These are phyloP conservation scores for Syzygium aromaticum DNA, from an alignment of 345 rosid genomes.

Conservation along the genomic window DNA sequence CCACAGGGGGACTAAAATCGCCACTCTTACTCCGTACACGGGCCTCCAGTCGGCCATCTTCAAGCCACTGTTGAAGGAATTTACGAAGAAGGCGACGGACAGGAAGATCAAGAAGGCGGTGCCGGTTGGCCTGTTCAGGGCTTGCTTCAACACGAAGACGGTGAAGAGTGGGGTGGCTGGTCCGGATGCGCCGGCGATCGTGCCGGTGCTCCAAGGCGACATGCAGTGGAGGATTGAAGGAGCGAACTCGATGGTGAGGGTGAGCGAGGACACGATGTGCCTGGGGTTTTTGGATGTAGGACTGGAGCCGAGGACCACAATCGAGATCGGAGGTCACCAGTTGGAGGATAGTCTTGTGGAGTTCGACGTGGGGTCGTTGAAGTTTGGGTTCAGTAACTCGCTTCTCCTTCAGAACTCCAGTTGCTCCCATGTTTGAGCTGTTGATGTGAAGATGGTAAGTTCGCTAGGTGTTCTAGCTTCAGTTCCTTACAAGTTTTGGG, in stretches of 20 bases:
- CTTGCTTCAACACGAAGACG: conserved; percentile 3
- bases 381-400: conserved; percentile 27
- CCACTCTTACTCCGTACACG: conserved; percentile 22
- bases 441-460: no score
- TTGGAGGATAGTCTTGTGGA: conserved; percentile 27
- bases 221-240: conserved; percentile 25
- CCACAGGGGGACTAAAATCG: conserved; percentile 39
- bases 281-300: conserved; percentile 28
- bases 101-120: not conserved
- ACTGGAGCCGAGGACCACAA: no score
- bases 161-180: conserved; percentile 3
- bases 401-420: conserved; percentile 15
- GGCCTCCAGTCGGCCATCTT: conserved; percentile 28
- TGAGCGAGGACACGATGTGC: conserved; percentile 10
- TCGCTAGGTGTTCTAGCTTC: no score
- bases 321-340: conserved; percentile 33
- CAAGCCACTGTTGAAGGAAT: conserved; percentile 20
- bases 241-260: conserved; percentile 29
- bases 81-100: conserved; percentile 1
- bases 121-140: conserved; percentile 8
- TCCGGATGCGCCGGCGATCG: conserved; percentile 19
- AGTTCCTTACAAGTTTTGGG: no score
- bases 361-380: conserved; percentile 23
- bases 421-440: conserved; percentile 11
- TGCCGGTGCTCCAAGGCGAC: conserved; percentile 12